Evolutionary conservation across 2,329 filamentous ascomycete species (phyloP).

Genomic region (Penicillium verrucosum): DNA sequence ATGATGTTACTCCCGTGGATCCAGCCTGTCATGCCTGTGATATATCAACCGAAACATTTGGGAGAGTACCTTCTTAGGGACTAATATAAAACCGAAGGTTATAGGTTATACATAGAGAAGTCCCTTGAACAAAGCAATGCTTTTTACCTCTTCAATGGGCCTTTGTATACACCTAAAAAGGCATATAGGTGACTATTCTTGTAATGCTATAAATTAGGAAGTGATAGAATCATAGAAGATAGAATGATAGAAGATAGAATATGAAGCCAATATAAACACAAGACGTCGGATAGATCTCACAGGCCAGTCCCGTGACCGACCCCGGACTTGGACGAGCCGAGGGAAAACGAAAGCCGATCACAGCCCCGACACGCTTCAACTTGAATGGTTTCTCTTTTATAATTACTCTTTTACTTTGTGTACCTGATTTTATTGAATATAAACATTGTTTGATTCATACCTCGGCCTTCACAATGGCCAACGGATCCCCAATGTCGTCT

Average conservation of each 20-base stretch:
- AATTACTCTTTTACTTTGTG: background rate
- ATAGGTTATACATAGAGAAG: too few relatives aligned
- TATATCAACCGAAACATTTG: background rate
- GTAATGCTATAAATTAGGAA: background rate
- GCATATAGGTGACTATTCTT: too few relatives aligned
- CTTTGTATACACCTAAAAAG: too few relatives aligned
- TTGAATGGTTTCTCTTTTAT: background rate
- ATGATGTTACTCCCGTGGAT: background rate
- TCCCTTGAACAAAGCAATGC: too few relatives aligned
- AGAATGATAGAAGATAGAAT: background rate
- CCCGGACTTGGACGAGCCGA: conserved; percentile 36
- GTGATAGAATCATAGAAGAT: background rate
- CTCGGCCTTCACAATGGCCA: conserved; percentile 26
- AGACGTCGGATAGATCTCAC: background rate
- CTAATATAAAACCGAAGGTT: too few relatives aligned
- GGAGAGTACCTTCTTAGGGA: too few relatives aligned
- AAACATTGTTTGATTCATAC: background rate
- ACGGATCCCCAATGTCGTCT: conserved; percentile 33
- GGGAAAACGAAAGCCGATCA: conserved; percentile 33
- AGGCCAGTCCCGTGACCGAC: conserved; percentile 33
- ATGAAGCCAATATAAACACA: background rate
- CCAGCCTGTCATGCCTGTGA: background rate
- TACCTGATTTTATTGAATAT: background rate
- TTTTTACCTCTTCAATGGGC: too few relatives aligned
- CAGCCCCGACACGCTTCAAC: conserved; percentile 1